Evolutionary conservation across 2,329 filamentous ascomycete genomes (phyloP).

Genomic region (Iodosphaeria phyllophila): DNA sequence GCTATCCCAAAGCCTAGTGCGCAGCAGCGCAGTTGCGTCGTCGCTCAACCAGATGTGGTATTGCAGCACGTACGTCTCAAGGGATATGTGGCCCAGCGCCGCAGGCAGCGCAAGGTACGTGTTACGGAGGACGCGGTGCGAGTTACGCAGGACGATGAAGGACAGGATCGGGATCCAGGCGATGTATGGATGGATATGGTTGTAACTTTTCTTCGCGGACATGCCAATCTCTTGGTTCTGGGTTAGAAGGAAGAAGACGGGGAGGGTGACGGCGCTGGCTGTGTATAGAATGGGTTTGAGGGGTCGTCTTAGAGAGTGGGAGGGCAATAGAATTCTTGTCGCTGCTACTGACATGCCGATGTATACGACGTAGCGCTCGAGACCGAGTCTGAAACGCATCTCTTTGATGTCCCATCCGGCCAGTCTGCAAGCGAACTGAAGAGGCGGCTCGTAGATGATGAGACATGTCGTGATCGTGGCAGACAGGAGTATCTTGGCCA

Average conservation of each 20-base stretch:
- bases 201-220: conserved; percentile 21
- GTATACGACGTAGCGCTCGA: conserved; percentile 37
- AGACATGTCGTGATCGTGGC: conserved; percentile 17
- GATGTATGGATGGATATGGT: conserved; percentile 30
- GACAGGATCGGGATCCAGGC: conserved; percentile 33
- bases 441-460: conserved; percentile 16
- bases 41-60: conserved; percentile 43
- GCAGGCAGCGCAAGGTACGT: conserved; percentile 27
- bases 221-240: too few relatives aligned
- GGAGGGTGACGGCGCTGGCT: conserved; percentile 7
- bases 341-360: conserved; percentile 31
- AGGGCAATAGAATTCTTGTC: neutral
- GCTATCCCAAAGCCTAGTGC: conserved; percentile 7
- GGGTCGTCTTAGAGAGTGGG: neutral
- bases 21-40: conserved; percentile 32
- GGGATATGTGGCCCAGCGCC: conserved; percentile 33
- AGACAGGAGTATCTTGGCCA: conserved; percentile 27
- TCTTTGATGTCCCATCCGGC: conserved; percentile 26
- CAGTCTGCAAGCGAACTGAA: conserved; percentile 20
- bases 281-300: conserved; percentile 1
- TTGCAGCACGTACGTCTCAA: conserved; percentile 41
- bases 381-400: conserved; percentile 27
- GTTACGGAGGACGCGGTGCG: conserved; percentile 18
- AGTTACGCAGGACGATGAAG: conserved; percentile 32
- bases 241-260: conserved; percentile 15